phyloP scores from a whole-genome alignment of 2,329 filamentous ascomycete genomes.

The Neofusicoccum laricinum region DNA sequence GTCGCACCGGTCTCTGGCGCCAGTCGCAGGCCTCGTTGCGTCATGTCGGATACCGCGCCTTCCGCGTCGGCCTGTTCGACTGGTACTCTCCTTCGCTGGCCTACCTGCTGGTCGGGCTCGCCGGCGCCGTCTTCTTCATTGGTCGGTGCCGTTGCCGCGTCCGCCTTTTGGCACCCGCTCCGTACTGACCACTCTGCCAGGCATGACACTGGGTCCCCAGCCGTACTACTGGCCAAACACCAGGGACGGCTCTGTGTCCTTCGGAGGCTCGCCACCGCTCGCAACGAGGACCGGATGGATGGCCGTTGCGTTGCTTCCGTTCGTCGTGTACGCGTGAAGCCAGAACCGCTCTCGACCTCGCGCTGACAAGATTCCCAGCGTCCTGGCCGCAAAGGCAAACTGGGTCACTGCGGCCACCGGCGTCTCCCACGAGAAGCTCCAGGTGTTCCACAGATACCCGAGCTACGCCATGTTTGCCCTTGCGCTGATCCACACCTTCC shows the following conservation, averaged over 20 bases:
- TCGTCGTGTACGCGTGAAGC: conserved; percentile 22
- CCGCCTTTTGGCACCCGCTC: rapidly evolving
- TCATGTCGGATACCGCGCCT: conserved; percentile 29
- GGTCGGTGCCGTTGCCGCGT: conserved; percentile 14
- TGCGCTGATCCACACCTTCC: conserved; percentile 58
- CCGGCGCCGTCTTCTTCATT: conserved; percentile 28
- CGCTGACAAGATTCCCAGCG: conserved; percentile 24
- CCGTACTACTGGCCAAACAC: conserved; percentile 20
- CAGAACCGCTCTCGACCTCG: too few relatives aligned
- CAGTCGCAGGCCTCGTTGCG: conserved; percentile 23
- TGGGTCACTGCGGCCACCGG: conserved; percentile 54
- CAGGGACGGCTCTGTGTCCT: conserved; percentile 4
- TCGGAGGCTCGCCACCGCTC: conserved; percentile 26
- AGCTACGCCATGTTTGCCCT: conserved; percentile 53
- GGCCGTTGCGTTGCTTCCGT: conserved; percentile 29
- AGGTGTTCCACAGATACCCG: conserved; percentile 35
- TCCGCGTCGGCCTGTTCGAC: conserved; percentile 21
- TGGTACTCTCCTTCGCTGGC: conserved; percentile 31
- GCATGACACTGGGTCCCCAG: conserved; percentile 14
- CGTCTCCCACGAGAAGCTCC: conserved; percentile 56
- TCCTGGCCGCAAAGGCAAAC: conserved; percentile 55
- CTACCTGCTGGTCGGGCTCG: conserved; percentile 24
- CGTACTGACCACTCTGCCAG: background rate
- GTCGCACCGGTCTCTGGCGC: conserved; percentile 10
- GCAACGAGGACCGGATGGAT: conserved; percentile 30